Base-by-base conservation (phyloP, 768 basidiomycete genomes). In the Bullera alba region DNA sequence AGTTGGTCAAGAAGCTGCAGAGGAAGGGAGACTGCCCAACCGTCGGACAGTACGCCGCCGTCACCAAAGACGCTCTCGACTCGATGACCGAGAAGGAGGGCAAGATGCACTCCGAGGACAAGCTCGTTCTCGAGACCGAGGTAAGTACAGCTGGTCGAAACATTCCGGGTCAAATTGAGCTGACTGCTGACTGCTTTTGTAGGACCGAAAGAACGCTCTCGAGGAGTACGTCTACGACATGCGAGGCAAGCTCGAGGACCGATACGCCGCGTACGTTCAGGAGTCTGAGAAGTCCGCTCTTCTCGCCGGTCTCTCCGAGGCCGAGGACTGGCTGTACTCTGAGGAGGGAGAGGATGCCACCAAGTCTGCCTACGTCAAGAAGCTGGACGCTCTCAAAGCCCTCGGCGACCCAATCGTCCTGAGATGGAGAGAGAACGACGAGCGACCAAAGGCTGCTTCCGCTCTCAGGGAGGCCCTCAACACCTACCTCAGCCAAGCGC, bases 191-290 rank as follows among this genome's bases (percentile, higher is more conserved):
- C 32, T 41, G 42, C 22, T 25, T 14, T n/a, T 34, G 21, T 48
- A 93, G 89, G 87, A 97, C 74, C 83, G 87, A 74, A 99, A 96
- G 77, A 99, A 99, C 70, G 91, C 92, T 3, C 83, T 99, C 14
- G 93, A 99, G 76, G 95, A 97, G 76, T 96, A 93, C 77, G 86
- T 97, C 51, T 96, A 96, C 75, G 93, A 97, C 73, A 90, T 80
- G 66, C 86, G 91, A 32, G 77, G 81, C 74, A 93, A 95, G 77
- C 80, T 99, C 53, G 92, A 96, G 30, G 87, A 85, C 41, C 82
- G 85, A 44, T 95, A 87, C 66, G 83, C 83, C 16, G 42, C 80
- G 12, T 97, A 78, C 73, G 86, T 85, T 46, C 79, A 84, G 65
- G 42, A 82, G 0, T 71, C 76, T 12, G 93, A 97, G 76, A 92